These are phyloP conservation scores for Pistacia vera DNA, from an alignment of 345 rosid species.

Conservation along the genomic window DNA sequence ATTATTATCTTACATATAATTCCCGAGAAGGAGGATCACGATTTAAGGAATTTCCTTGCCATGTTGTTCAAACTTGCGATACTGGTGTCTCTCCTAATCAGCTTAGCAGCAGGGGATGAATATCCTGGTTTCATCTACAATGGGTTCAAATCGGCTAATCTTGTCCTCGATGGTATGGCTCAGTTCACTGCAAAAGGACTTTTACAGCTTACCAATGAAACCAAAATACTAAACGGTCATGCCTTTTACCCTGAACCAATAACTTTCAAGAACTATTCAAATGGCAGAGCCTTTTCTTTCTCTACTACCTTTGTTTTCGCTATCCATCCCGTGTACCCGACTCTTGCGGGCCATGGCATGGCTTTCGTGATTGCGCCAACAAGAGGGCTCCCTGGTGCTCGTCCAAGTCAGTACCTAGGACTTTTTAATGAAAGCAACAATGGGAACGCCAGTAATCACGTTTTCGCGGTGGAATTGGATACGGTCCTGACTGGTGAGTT, in stretches of 20 bases:
- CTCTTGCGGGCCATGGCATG: constrained; percentile 49
- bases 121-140: constrained; percentile 29
- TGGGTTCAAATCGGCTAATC: constrained; percentile 38
- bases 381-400: constrained; percentile 39
- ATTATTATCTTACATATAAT: too few species aligned
- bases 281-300: constrained; percentile 40
- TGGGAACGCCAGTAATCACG: constrained; percentile 44
- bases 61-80: too few species aligned
- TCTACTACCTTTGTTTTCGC: constrained; percentile 64
- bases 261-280: constrained; percentile 41
- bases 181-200: constrained; percentile 36
- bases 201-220: constrained; percentile 45
- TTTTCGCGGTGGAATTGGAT: constrained; percentile 65
- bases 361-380: constrained; percentile 56
- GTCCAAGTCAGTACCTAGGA: constrained; percentile 43
- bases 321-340: constrained; percentile 36
- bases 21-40: too few species aligned
- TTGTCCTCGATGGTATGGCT: constrained; percentile 47
- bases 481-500: constrained; percentile 40
- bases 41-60: too few species aligned
- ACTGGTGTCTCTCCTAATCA: constrained; percentile 2
- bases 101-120: constrained; percentile 6
- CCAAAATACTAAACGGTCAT: constrained; percentile 33
- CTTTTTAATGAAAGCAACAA: constrained; percentile 39
- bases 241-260: constrained; percentile 45